Evolutionary conservation across 345 rosid genomes (phyloP), one percentile per base, ranked within the genome.

Genomic region (Eucalyptus decipiens): DNA sequence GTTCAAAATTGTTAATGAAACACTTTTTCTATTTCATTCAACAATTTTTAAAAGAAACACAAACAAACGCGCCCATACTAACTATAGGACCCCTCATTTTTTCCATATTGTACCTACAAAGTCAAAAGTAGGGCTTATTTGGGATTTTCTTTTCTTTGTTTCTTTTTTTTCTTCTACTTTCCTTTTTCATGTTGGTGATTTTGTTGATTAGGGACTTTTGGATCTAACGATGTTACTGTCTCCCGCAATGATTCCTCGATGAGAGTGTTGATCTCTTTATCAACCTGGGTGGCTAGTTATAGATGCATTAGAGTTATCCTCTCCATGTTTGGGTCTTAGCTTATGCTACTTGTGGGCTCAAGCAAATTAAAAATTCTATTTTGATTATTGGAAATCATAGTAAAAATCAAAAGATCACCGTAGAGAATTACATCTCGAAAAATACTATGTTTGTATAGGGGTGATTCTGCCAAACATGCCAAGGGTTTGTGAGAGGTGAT

Each of bases 221-320:
- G 1, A 56, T 56, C 0, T 9, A 0, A 56, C 3, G 12, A 24
- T 24, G 6, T 56, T 0, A 4, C 6, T 1, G 0, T 56, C 6
- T 24, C 30, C 0, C 11, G 1, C 13, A 10, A 10, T 56, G 3
- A 56, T 56, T 56, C 0, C 0, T 56, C 10, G 6, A 56, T 4
- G 30, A 56, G 14, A 24, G 30, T 56, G 6, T 56, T 6, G 5
- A 56, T 30, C 62, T 24, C 62, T 24, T 56, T 24, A 56, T 56
- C n/a, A n/a, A n/a, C 0, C 1, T 56, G 10, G 13, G 24, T 56
- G 62, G 30, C 2, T 14, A 24, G 0, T 10, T 56, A 3, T 56
- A 56, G 9, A 19, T 56, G 14, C 13, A 26, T 56, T 26, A 56
- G 1, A 56, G 14, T 24, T 11, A 56, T 56, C 62, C 3, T 56